Conservation (phyloP, 1,284 basidiomycete genomes). For the Fereydounia khargensis region DNA sequence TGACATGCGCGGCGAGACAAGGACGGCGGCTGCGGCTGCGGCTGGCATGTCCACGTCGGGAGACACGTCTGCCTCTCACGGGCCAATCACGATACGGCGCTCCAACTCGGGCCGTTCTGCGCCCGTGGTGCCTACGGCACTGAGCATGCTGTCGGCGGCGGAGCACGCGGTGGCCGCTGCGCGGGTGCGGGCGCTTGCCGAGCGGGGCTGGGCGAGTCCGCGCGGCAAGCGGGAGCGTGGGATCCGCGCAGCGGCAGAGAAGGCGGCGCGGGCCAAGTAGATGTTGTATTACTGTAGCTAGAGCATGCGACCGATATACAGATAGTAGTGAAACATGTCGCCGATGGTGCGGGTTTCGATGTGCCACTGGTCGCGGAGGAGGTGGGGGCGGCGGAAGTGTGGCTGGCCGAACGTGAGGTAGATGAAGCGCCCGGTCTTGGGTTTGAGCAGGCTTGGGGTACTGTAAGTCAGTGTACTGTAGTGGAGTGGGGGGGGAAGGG, state of each 20-base stretch:
- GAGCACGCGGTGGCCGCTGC: constrained; percentile 10
- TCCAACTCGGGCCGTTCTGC: not conserved
- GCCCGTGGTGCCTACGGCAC: constrained; percentile 8
- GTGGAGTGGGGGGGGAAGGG: not conserved
- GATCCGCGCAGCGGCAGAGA: not conserved
- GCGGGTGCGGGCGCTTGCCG: constrained; percentile 14
- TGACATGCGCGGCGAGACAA: too few species aligned
- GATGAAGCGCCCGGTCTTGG: constrained; percentile 35
- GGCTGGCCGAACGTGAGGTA: constrained; percentile 55
- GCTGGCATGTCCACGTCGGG: too few species aligned
- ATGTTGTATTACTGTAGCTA: not conserved
- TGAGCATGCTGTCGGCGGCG: constrained; percentile 22
- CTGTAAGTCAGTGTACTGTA: not conserved
- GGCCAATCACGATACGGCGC: not conserved
- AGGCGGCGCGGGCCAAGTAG: not conserved
- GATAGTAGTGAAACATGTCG: constrained; percentile 52
- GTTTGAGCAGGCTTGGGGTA: constrained; percentile 36
- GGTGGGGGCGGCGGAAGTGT: constrained; percentile 41
- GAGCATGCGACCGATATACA: constrained; percentile 36
- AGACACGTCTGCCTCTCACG: too few species aligned
- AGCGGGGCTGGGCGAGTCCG: constrained; percentile 18
- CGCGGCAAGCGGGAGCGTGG: not conserved
- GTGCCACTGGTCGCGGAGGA: constrained; percentile 34
- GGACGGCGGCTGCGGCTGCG: too few species aligned
- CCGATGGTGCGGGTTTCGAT: constrained; percentile 40